Evolutionary conservation across 257 asterid species (phyloP).

Genomic region (Cruciata laevipes): DNA sequence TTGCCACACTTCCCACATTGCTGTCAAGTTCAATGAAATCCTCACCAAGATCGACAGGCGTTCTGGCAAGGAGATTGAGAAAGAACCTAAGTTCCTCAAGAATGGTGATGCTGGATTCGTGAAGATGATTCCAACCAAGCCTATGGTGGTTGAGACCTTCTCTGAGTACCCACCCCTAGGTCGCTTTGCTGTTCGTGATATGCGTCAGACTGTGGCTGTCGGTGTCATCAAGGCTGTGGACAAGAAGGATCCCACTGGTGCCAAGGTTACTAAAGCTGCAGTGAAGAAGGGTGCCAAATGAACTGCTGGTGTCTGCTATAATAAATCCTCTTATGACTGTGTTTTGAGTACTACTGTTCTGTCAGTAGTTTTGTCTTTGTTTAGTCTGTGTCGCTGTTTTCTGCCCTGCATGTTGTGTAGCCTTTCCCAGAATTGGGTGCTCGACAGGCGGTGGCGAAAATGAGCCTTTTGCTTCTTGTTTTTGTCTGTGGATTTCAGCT

Average conservation of each 20-base stretch:
- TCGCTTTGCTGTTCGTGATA: conserved; percentile 67
- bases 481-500: neutral
- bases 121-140: conserved; percentile 79
- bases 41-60: conserved; percentile 76
- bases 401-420: conserved; percentile 23
- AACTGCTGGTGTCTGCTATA: conserved; percentile 15
- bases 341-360: neutral
- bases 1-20: conserved; percentile 70
- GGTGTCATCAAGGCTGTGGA: conserved; percentile 66
- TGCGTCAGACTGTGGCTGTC: conserved; percentile 78
- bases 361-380: conserved; percentile 5
- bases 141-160: conserved; percentile 74
- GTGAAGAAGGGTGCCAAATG: conserved; percentile 72
- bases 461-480: neutral
- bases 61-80: conserved; percentile 72
- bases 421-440: conserved; percentile 37
- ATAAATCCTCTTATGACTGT: too few relatives aligned
- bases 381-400: conserved; percentile 15
- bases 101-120: conserved; percentile 69
- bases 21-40: conserved; percentile 57
- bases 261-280: conserved; percentile 80
- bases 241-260: conserved; percentile 68
- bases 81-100: conserved; percentile 70
- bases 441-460: conserved; percentile 36
- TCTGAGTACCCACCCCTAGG: conserved; percentile 57